Percentiles rank a stretch among this genome's conserved stretches.
Conservation (phyloP, 1,284 basidiomycete genomes). For the Boletus sp. region DNA sequence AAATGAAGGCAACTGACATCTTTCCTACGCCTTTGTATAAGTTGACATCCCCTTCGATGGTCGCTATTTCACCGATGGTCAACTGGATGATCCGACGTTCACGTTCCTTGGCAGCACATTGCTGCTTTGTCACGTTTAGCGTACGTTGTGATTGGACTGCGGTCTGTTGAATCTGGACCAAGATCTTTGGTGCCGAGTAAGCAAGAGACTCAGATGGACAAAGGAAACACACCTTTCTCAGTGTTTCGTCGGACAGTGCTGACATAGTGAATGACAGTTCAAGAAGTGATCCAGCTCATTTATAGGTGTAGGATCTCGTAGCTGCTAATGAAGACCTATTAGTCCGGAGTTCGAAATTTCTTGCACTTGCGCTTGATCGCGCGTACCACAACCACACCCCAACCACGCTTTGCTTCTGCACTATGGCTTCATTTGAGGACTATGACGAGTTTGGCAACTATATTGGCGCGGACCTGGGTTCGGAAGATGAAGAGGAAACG, state of each 20-base stretch:
- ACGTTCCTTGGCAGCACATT: conserved; percentile 77
- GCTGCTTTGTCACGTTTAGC: conserved; percentile 72
- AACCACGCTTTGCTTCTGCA: conserved; percentile 1
- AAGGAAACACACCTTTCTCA: conserved; percentile 66
- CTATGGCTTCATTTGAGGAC: conserved; percentile 83
- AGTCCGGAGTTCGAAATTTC: conserved; percentile 40
- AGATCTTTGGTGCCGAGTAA: conserved; percentile 60
- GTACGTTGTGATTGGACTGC: conserved; percentile 81
- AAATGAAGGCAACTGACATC: conserved; percentile 59
- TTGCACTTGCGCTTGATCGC: conserved; percentile 18
- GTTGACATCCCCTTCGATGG: conserved; percentile 69
- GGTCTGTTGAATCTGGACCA: conserved; percentile 87
- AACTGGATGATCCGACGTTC: conserved; percentile 87
- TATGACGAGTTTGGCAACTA: conserved; percentile 96
- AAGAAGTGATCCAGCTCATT: conserved; percentile 20
- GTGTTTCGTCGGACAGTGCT: conserved; percentile 81
- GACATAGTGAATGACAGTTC: conserved; percentile 33
- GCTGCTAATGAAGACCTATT: too few relatives aligned
- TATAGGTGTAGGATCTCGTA: not conserved
- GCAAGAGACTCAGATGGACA: not conserved
- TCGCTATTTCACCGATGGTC: conserved; percentile 76
- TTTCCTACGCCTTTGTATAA: conserved; percentile 92
- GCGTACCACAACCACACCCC: conserved; percentile 7
- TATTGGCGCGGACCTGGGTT: conserved; percentile 91
- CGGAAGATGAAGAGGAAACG: conserved; percentile 75